Evolutionary conservation across 2,329 filamentous ascomycete genomes (phyloP).

Genomic region (Alternaria triticimaculans): DNA sequence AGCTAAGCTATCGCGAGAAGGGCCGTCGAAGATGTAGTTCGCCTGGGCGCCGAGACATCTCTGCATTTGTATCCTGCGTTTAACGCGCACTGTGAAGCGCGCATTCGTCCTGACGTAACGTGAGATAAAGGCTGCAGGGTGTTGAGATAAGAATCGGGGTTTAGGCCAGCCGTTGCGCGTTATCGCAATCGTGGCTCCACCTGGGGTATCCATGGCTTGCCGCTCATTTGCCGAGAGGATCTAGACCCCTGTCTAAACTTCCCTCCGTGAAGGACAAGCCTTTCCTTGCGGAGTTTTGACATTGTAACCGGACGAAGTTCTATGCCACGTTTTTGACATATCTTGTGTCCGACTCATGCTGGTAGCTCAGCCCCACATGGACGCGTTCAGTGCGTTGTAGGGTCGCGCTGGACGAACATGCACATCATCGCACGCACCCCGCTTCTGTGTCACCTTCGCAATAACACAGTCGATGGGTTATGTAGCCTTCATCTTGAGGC

Average conservation of each 20-base stretch:
- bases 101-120: conserved; percentile 26
- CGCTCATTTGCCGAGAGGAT: conserved; percentile 9
- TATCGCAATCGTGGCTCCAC: conserved; percentile 21
- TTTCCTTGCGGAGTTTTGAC: not conserved
- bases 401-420: not conserved
- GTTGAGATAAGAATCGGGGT: conserved; percentile 21
- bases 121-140: conserved; percentile 24
- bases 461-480: not conserved
- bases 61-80: conserved; percentile 14
- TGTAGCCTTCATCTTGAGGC: not conserved
- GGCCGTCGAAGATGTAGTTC: conserved; percentile 10
- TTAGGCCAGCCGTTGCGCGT: conserved; percentile 6
- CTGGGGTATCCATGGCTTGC: conserved; percentile 15
- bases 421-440: not conserved
- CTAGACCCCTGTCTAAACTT: not conserved
- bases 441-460: not conserved
- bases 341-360: not conserved
- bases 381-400: not conserved
- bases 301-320: not conserved
- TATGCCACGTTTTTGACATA: not conserved
- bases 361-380: not conserved
- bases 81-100: conserved; percentile 12
- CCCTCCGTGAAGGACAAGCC: not conserved
- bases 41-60: conserved; percentile 32
- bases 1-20: conserved; percentile 4